Conservation (phyloP, 1,139 yeast genomes). For the Entelexis paramagnoliae region DNA sequence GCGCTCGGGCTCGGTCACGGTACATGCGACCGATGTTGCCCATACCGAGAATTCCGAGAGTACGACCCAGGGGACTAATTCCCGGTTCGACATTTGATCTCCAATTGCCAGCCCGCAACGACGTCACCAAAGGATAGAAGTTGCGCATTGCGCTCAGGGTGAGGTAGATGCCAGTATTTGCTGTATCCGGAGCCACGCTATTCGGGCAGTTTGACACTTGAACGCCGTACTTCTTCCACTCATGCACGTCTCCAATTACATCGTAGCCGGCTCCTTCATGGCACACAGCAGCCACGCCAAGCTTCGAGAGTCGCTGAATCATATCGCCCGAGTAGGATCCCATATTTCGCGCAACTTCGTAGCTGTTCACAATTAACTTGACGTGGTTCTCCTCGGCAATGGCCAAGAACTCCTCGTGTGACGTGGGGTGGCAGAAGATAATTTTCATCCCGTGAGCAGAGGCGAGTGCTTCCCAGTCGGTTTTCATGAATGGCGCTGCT, state of each 20-base stretch:
- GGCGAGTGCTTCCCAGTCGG: slow-evolving; percentile 15
- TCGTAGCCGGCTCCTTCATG: slow-evolving; percentile 70
- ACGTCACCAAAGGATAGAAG: slow-evolving; percentile 42
- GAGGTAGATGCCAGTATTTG: slow-evolving; percentile 64
- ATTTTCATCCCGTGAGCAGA: slow-evolving; percentile 9
- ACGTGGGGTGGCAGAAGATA: slow-evolving; percentile 8
- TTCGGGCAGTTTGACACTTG: slow-evolving; percentile 65
- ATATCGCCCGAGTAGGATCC: slow-evolving; percentile 50
- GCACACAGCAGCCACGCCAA: slow-evolving; percentile 39
- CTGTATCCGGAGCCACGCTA: slow-evolving; percentile 70
- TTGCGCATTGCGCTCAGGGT: slow-evolving; percentile 59
- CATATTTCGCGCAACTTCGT: slow-evolving; percentile 27
- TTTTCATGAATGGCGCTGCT: slow-evolving; percentile 8
- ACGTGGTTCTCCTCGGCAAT: slow-evolving; percentile 14
- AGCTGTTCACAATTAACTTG: slow-evolving; percentile 21
- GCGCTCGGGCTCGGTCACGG: slow-evolving; percentile 50
- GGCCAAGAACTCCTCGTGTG: slow-evolving; percentile 19
- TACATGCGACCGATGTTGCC: slow-evolving; percentile 72
- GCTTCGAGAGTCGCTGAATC: slow-evolving; percentile 37
- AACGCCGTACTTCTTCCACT: slow-evolving; percentile 40
- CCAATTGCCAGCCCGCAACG: slow-evolving; percentile 53
- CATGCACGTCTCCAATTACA: slow-evolving; percentile 45
- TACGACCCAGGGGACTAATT: slow-evolving; percentile 50
- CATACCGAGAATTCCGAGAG: slow-evolving; percentile 60
- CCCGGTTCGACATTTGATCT: slow-evolving; percentile 38